Evolutionary conservation across 2,329 filamentous ascomycete species (phyloP), one percentile per base, ranked within the genome.

Genomic region (Pochonia chlamydosporia): DNA sequence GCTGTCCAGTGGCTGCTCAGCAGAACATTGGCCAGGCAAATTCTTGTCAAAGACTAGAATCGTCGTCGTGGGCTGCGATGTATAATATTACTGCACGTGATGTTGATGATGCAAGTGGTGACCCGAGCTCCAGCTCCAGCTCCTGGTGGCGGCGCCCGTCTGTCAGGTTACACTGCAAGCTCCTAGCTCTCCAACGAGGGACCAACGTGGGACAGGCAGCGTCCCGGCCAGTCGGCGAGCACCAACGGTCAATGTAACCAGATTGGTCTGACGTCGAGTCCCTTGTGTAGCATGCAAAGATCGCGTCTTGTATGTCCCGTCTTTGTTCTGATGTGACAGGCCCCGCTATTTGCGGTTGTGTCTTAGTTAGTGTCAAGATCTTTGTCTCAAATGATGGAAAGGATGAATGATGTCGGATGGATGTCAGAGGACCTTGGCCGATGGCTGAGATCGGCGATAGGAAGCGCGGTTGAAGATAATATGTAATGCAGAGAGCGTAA

Each of bases 191-290:
- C 13, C 33, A 36, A 23, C 35, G 20, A 23, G 7, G n/a, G n/a
- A 16, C 14, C 14, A n/a, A n/a, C n/a, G n/a, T n/a, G n/a, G n/a
- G n/a, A n/a, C n/a, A n/a, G n/a, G n/a, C n/a, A n/a, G n/a, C n/a
- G n/a, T n/a, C n/a, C n/a, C n/a, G n/a, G n/a, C n/a, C n/a, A 9
- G 7, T 39, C 39, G 8, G 37, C 37, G n/a, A 31, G n/a, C 36
- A 8, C 28, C 44, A 13, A n/a, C 43, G 13, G 24, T 11, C 36
- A 3, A 7, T 18, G 36, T 23, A 24, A 30, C 23, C 18, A 26
- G 30, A 47, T 36, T 24, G 45, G 45, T 23, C n/a, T 24, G 16
- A 39, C 25, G 33, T 41, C 26, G 16, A n/a, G 46, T 13, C n/a
- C n/a, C n/a, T n/a, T n/a, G n/a, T n/a, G n/a, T n/a, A n/a, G n/a